phyloP scores from a whole-genome alignment of 2,329 filamentous ascomycete species.

The Aspergillus pseudoglaucus region DNA sequence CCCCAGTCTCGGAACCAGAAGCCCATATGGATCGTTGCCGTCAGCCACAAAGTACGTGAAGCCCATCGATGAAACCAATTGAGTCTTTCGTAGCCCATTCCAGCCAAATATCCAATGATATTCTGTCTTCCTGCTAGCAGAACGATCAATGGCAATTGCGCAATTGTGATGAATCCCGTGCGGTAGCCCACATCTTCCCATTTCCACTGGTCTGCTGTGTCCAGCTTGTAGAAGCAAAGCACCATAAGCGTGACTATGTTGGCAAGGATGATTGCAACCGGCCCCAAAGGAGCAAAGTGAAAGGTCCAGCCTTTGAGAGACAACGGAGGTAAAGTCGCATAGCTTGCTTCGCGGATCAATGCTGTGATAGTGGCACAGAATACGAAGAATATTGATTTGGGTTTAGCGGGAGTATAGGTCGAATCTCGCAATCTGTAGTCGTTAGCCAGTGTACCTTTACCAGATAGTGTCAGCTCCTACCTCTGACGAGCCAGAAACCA shows the following conservation, averaged over 20 bases:
- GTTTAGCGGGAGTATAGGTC: constrained; percentile 45
- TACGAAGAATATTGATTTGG: constrained; percentile 43
- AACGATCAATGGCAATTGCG: constrained; percentile 51
- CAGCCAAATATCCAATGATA: constrained; percentile 44
- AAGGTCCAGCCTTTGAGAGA: constrained; percentile 24
- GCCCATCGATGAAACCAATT: constrained; percentile 51
- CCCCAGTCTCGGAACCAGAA: constrained; percentile 51
- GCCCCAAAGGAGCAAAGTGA: constrained; percentile 36
- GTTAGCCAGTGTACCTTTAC: neutral
- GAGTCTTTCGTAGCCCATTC: constrained; percentile 44
- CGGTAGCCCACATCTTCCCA: constrained; percentile 54
- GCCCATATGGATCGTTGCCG: constrained; percentile 48
- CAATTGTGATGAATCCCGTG: constrained; percentile 47
- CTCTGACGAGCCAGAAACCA: constrained; percentile 45
- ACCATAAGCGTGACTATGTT: constrained; percentile 49
- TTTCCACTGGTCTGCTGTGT: constrained; percentile 43
- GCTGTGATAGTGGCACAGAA: constrained; percentile 49
- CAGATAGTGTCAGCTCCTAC: constrained; percentile 21
- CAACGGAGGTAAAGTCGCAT: constrained; percentile 38
- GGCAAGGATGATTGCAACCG: constrained; percentile 26
- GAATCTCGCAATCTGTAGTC: constrained; percentile 40
- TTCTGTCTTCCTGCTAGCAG: constrained; percentile 52
- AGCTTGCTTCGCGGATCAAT: constrained; percentile 47
- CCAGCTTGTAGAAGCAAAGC: constrained; percentile 51
- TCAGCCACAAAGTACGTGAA: constrained; percentile 46